A percentile compares a stretch with the other conserved stretches of the same genome.
These are phyloP conservation scores for Penicillium bovifimosum DNA, from an alignment of 495 filamentous ascomycete species.

Conservation along the genomic window DNA sequence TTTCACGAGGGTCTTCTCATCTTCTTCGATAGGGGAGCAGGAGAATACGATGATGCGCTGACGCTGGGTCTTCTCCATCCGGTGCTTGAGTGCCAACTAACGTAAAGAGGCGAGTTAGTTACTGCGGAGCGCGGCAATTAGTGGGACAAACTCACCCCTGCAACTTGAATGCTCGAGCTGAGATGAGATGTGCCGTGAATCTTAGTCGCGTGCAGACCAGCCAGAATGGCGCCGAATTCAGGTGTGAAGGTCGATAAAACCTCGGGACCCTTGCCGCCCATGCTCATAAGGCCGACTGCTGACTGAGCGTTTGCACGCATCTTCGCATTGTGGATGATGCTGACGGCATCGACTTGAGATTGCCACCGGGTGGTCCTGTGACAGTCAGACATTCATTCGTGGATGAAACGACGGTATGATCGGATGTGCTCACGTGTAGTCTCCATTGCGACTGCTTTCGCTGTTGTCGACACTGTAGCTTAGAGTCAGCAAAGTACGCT, in stretches of 20 bases:
- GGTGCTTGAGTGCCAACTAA: constrained; percentile 94
- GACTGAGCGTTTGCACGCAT: constrained; percentile 93
- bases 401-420: neutral
- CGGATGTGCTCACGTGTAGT: constrained; percentile 57
- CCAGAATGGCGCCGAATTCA: constrained; percentile 90
- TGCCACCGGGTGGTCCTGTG: constrained; percentile 83
- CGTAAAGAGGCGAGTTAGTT: constrained; percentile 2
- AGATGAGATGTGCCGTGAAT: constrained; percentile 83
- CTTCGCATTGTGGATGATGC: constrained; percentile 89
- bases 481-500: constrained; percentile 20
- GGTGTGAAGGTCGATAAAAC: constrained; percentile 92
- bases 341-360: constrained; percentile 90
- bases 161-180: constrained; percentile 89
- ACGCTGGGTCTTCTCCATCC: constrained; percentile 90
- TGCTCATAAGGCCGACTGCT: constrained; percentile 95
- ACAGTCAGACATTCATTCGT: constrained; percentile 11
- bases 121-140: neutral
- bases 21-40: constrained; percentile 84
- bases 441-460: constrained; percentile 94
- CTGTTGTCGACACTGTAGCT: constrained; percentile 82
- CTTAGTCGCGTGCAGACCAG: constrained; percentile 90
- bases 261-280: constrained; percentile 95
- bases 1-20: constrained; percentile 80
- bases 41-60: constrained; percentile 95
- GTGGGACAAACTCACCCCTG: constrained; percentile 58